These are phyloP conservation scores for Saturnispora dispora DNA, from an alignment of 805 yeast species.

Conservation along the genomic window DNA sequence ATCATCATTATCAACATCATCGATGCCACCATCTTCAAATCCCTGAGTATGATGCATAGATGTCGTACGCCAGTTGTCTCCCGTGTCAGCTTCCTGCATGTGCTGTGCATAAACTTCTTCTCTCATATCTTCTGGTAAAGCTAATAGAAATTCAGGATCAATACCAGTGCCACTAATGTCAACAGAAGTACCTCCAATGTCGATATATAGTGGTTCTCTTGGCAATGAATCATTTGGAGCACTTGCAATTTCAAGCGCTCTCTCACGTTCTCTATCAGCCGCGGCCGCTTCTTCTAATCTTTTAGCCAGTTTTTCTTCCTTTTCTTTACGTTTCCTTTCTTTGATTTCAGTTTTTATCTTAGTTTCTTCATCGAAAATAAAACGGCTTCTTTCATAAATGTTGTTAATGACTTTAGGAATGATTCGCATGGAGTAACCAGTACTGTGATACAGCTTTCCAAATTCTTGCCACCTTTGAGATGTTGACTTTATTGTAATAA, in stretches of 20 bases:
- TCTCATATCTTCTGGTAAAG: slow-evolving; percentile 86
- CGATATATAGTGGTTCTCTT: slow-evolving; percentile 52
- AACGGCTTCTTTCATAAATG: slow-evolving; percentile 34
- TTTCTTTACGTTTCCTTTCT: slow-evolving; percentile 21
- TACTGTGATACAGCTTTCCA: slow-evolving; percentile 36
- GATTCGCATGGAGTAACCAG: slow-evolving; percentile 7
- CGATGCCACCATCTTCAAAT: slow-evolving; percentile 16
- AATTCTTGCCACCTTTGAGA: slow-evolving; percentile 62
- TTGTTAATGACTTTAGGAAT: slow-evolving; percentile 43
- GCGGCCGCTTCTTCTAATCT: slow-evolving; percentile 18
- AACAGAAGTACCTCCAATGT: slow-evolving; percentile 67
- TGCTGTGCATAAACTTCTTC: slow-evolving; percentile 88
- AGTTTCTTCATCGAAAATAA: slow-evolving; percentile 27
- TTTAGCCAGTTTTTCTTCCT: slow-evolving; percentile 12
- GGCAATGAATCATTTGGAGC: slow-evolving; percentile 14
- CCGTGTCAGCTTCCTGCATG: slow-evolving; percentile 63
- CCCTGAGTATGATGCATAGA: background rate
- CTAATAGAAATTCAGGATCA: slow-evolving; percentile 84
- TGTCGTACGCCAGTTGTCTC: background rate
- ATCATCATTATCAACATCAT: slow-evolving; percentile 14
- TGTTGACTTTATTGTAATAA: slow-evolving; percentile 29
- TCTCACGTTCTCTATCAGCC: slow-evolving; percentile 6
- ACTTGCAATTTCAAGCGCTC: slow-evolving; percentile 17
- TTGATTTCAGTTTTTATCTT: slow-evolving; percentile 15
- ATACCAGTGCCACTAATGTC: slow-evolving; percentile 86